phyloP scores from a whole-genome alignment of 2,329 filamentous ascomycete genomes.

The Alternaria viburni region DNA sequence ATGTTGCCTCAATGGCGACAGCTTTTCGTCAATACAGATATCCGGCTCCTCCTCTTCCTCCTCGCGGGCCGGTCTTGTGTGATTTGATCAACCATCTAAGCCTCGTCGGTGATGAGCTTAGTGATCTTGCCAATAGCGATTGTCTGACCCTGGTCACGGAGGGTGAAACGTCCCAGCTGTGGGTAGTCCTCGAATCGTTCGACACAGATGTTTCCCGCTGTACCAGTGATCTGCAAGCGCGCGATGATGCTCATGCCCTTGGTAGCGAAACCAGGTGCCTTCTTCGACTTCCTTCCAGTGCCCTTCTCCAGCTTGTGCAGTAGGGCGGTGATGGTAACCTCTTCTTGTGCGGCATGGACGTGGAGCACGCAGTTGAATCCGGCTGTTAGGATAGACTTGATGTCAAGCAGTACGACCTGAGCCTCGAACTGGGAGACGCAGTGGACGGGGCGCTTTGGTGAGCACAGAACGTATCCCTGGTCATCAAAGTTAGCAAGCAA shows the following conservation, averaged over 20 bases:
- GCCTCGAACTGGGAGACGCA: slow-evolving; percentile 90
- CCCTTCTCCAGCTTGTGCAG: slow-evolving; percentile 96
- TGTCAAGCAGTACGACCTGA: slow-evolving; percentile 91
- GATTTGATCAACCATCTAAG: slow-evolving; percentile 9
- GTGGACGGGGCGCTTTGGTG: slow-evolving; percentile 90
- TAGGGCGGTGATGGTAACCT: slow-evolving; percentile 87
- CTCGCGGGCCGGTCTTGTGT: neutral
- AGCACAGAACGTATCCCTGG: slow-evolving; percentile 85
- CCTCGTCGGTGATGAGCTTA: slow-evolving; percentile 68
- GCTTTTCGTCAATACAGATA: neutral
- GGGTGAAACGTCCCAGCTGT: slow-evolving; percentile 58
- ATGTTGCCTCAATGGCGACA: neutral
- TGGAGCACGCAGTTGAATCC: slow-evolving; percentile 98
- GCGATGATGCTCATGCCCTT: slow-evolving; percentile 88
- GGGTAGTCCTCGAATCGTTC: slow-evolving; percentile 96
- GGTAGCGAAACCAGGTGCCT: slow-evolving; percentile 87
- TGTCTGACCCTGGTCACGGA: slow-evolving; percentile 79
- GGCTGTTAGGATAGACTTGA: slow-evolving; percentile 91
- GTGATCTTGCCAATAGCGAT: slow-evolving; percentile 99
- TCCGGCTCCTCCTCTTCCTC: neutral
- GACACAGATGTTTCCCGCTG: slow-evolving; percentile 85
- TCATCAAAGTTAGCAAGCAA: neutral
- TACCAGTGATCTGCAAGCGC: slow-evolving; percentile 83
- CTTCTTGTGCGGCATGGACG: slow-evolving; percentile 96
- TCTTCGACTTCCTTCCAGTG: slow-evolving; percentile 91